phyloP scores from a whole-genome alignment of 2,329 filamentous ascomycete species.

The Septoria linicola region DNA sequence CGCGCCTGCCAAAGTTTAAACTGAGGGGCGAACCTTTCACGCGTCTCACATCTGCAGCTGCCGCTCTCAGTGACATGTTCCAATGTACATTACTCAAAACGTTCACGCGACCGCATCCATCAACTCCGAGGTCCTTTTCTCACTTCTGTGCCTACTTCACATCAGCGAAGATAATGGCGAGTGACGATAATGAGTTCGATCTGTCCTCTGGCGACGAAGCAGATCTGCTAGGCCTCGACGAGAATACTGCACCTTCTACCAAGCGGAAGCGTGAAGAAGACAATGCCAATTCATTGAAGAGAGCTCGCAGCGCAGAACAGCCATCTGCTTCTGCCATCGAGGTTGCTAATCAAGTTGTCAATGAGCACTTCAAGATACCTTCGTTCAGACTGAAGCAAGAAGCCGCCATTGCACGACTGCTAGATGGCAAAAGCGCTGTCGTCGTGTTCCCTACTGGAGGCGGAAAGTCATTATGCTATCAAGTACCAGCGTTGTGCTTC shows the following conservation, averaged over 20 bases:
- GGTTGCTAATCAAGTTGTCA: conserved; percentile 40
- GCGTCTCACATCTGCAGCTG: too few relatives aligned
- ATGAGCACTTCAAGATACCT: conserved; percentile 43
- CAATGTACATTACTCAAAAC: too few relatives aligned
- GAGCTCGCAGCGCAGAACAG: conserved; percentile 3
- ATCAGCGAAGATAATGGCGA: conserved; percentile 7
- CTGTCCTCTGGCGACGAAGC: conserved; percentile 30
- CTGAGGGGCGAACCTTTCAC: too few relatives aligned
- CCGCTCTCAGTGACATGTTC: too few relatives aligned
- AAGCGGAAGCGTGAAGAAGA: conserved; percentile 23
- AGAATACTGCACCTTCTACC: conserved; percentile 3
- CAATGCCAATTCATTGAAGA: conserved; percentile 11
- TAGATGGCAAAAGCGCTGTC: conserved; percentile 46
- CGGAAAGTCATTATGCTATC: conserved; percentile 46
- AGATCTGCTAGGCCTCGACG: conserved; percentile 24
- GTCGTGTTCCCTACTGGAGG: conserved; percentile 45
- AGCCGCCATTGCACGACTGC: conserved; percentile 44
- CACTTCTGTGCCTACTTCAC: too few relatives aligned
- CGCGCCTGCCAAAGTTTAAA: too few relatives aligned
- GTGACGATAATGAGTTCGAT: conserved; percentile 31
- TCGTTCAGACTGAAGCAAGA: conserved; percentile 50
- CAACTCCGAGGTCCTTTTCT: too few relatives aligned
- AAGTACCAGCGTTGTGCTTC: conserved; percentile 48
- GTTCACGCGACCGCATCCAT: too few relatives aligned
- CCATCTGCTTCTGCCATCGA: conserved; percentile 13